Base-by-base conservation (phyloP, 2,329 filamentous ascomycete species). In the Teratosphaeria nubilosa region DNA sequence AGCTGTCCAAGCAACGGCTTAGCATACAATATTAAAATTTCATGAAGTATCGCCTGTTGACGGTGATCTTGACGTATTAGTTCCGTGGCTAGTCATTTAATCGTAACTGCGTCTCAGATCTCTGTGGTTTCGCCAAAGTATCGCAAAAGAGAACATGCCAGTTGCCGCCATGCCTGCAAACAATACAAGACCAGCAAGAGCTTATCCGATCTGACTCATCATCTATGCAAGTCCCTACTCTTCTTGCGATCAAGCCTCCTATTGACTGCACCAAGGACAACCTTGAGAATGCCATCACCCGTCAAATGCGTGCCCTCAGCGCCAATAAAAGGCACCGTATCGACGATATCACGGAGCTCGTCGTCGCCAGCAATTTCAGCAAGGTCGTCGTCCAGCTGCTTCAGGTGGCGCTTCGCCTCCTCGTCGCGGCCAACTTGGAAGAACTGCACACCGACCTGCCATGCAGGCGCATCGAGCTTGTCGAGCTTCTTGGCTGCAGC, bases 381-480 rank as follows among this genome's bases (percentile, higher is more conserved):
- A 37, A 94, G 74, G 3, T 81, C 81, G 70, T 96, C 88, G 69
- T 97, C 92, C 7, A 97, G 78, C 53, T 85, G 79, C 64, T 81
- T 76, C 45, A 97, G 77, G 57, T 86, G 84, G 63, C 78, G 73
- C 1, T 79, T 78, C 0, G 91, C 92, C 0, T 73, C 76, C 0
- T 75, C 69, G 65, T 95, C 89, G 54, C 82, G 80, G 58, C 94
- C 92, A 51, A 97, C 88, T 74, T 96, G 92, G 78, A 97, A 95
- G 77, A 97, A 97, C 72, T 97, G 92, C 58, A 97, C 84, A 34
- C 92, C 92, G 9, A 96, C 78, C 75, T 97, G 94, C 78, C 88
- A 88, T 0, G 85, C 80, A 3, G 86, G 84, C 0, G 90, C 90
- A 9, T 85, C 80, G 7, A 87, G 71, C 55, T 73, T 73, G 67